Percentiles rank a stretch among this genome's conserved stretches.
These are phyloP conservation scores for Apiotrichum gamsii DNA, from an alignment of 1,284 basidiomycete species.

Conservation along the genomic window DNA sequence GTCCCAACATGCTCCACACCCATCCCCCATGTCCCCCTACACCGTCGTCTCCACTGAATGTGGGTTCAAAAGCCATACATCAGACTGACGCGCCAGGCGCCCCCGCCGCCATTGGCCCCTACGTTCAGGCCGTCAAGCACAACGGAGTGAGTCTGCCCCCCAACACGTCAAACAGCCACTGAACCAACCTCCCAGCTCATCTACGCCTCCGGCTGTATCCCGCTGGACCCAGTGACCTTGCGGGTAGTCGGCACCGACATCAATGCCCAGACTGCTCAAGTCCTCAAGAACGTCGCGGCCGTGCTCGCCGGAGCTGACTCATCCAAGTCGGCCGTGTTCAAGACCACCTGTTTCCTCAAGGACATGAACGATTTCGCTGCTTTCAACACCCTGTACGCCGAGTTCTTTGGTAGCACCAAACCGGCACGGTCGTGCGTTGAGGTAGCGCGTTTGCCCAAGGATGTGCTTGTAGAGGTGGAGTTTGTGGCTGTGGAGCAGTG, in stretches of 20 bases:
- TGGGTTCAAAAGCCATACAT: no score
- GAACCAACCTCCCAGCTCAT: no score
- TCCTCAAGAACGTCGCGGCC: constrained; percentile 75
- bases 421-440: constrained; percentile 88
- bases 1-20: no score
- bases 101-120: constrained; percentile 81
- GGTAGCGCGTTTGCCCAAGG: constrained; percentile 68
- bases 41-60: constrained; percentile 44
- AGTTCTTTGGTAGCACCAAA: constrained; percentile 79
- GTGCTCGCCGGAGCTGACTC: constrained; percentile 79
- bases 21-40: no score
- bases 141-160: no score
- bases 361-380: constrained; percentile 82
- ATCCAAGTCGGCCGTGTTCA: constrained; percentile 68
- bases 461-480: constrained; percentile 86
- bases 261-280: constrained; percentile 76
- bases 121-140: constrained; percentile 72
- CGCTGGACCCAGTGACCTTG: constrained; percentile 69
- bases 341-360: constrained; percentile 89
- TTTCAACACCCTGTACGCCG: constrained; percentile 68
- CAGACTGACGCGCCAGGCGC: constrained; percentile 55
- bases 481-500: constrained; percentile 61
- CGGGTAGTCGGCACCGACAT: constrained; percentile 72
- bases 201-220: constrained; percentile 85
- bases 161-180: no score